Base-by-base conservation (phyloP, 345 rosid genomes). In the Physaria fendleri region DNA sequence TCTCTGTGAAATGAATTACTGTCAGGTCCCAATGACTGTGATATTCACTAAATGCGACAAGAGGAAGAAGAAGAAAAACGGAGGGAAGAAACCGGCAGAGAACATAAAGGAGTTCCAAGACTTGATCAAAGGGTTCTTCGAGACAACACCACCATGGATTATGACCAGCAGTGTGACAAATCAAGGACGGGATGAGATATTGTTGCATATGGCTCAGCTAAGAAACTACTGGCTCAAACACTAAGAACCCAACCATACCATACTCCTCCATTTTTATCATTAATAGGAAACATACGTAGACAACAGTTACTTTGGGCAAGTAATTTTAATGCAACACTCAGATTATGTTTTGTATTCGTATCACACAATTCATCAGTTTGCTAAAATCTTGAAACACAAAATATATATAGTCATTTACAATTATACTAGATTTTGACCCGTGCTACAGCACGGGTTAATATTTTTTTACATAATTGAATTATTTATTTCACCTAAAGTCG, bases 101-200 rank as follows among this genome's bases (percentile, higher is more conserved):
- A 92, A 86, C 27, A 82, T 84, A 44, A 75, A 71, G 3, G 82
- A 81, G 56, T 92, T 92, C 58, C 90, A 86, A 63, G 88, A 84
- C 74, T 59, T 88, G 81, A 86, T 92, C 65, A 69, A 66, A 1
- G 85, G 89, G 42, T 92, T 73, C 79, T 92, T 92, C 64, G 72
- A 81, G 53, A 78, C 95, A 5, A 74, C 85, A 8, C 99, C 99
- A 3, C 99, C 99, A 10, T 92, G 97, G 99, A 92, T 92, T 45
- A 86, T 88, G 99, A 92, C 99, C 18, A 92, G 99, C 79, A 82
- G 99, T 53, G 87, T 83, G 61, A 85, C 99, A 2, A 84, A 85
- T 77, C 94, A 88, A 76, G 99, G 99, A 17, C 91, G 97, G 33
- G 99, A 92, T 66, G 99, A 92, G 81, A 87, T 92, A 64, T 72